Evolutionary conservation across 768 basidiomycete genomes (phyloP).

Genomic region (Suillus occidentalis): DNA sequence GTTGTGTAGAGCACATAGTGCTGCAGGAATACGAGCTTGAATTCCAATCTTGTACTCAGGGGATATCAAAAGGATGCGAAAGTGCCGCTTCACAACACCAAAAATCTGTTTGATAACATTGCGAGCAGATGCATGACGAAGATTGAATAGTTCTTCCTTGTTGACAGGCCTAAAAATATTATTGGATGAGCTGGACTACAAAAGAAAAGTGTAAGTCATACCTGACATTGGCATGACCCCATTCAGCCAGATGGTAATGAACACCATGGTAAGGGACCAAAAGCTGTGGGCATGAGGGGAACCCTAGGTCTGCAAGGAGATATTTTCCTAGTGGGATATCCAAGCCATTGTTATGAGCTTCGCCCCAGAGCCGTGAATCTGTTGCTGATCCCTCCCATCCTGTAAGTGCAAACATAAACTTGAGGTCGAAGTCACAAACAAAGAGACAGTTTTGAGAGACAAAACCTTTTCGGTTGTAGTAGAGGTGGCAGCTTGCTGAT

Average conservation of each 20-base stretch:
- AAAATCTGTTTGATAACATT: constrained; percentile 43
- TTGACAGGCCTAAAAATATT: constrained; percentile 27
- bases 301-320: constrained; percentile 15
- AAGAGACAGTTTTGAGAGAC: too few species aligned
- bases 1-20: neutral
- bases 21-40: too few species aligned
- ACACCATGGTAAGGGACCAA: constrained; percentile 26
- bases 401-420: constrained; percentile 12
- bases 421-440: too few species aligned
- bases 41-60: too few species aligned
- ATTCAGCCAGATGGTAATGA: neutral
- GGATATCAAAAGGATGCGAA: constrained; percentile 17
- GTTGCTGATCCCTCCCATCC: constrained; percentile 21
- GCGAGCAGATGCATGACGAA: constrained; percentile 37
- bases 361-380: neutral
- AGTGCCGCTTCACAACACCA: constrained; percentile 35
- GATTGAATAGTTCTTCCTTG: constrained; percentile 42
- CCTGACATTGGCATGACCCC: too few species aligned
- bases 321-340: constrained; percentile 5
- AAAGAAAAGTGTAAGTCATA: too few species aligned
- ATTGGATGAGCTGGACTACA: too few species aligned
- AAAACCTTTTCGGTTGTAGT: too few species aligned
- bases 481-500: too few species aligned
- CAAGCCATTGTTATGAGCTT: neutral
- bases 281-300: constrained; percentile 19